phyloP scores from a whole-genome alignment of 2,329 filamentous ascomycete species.

The Trichoderma simmonsii region DNA sequence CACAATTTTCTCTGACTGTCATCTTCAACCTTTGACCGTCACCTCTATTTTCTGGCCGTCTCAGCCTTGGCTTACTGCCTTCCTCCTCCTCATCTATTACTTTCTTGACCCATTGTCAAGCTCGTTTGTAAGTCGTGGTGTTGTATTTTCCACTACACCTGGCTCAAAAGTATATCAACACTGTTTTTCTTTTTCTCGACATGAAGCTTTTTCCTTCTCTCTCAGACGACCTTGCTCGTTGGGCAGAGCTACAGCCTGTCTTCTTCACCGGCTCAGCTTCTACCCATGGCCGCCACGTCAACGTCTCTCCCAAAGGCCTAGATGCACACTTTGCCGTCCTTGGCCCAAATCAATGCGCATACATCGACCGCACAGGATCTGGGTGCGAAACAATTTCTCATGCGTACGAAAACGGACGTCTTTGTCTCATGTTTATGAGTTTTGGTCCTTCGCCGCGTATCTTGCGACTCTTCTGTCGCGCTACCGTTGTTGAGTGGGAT shows the following conservation, averaged over 20 bases:
- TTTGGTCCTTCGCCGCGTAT: slow-evolving; percentile 60
- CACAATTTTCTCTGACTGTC: neutral
- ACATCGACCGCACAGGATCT: slow-evolving; percentile 71
- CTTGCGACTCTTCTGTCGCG: slow-evolving; percentile 60
- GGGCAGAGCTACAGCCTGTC: slow-evolving; percentile 65
- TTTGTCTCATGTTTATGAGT: slow-evolving; percentile 71
- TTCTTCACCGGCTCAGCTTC: slow-evolving; percentile 76
- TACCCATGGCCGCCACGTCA: slow-evolving; percentile 65
- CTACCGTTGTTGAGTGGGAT: slow-evolving; percentile 58
- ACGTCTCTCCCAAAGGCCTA: slow-evolving; percentile 73
- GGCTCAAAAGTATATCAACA: neutral
- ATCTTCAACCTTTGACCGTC: neutral
- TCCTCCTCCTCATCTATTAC: neutral
- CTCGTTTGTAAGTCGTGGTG: slow-evolving; percentile 10
- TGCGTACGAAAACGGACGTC: slow-evolving; percentile 71
- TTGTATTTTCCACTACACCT: neutral
- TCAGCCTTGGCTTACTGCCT: neutral
- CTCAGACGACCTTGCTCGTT: slow-evolving; percentile 53
- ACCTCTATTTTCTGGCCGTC: neutral
- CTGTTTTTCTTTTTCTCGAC: slow-evolving; percentile 4
- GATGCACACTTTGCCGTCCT: slow-evolving; percentile 61
- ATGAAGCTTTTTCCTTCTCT: slow-evolving; percentile 63
- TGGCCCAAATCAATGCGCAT: slow-evolving; percentile 57
- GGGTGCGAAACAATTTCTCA: slow-evolving; percentile 75
- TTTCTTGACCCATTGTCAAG: neutral